A percentile compares a stretch with the other conserved stretches of the same genome.
Evolutionary conservation across 768 basidiomycete species (phyloP).

Genomic region (Mycena sanguinolenta): DNA sequence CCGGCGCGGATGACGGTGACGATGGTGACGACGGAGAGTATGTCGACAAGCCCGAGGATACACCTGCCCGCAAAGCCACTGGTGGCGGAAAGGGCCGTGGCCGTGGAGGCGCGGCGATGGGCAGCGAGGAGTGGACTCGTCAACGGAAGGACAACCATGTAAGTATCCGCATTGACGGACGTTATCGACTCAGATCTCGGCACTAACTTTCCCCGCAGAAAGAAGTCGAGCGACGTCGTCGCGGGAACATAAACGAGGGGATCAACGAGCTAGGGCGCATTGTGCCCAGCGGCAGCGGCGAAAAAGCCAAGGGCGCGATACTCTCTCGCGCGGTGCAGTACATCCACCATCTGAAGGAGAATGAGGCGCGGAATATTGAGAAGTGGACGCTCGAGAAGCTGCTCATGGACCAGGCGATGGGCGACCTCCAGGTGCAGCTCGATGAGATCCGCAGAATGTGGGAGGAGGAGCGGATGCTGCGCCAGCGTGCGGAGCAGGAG

Average conservation of each 20-base stretch:
- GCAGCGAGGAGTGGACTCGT: conserved; percentile 83
- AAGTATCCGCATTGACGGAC: conserved; percentile 47
- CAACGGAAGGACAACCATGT: conserved; percentile 89
- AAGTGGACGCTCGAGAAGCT: conserved; percentile 95
- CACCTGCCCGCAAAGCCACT: conserved; percentile 45
- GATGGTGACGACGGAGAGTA: conserved; percentile 45
- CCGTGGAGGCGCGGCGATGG: conserved; percentile 72
- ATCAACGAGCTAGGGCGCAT: conserved; percentile 93
- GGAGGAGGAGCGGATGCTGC: conserved; percentile 79
- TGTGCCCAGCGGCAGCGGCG: conserved; percentile 88
- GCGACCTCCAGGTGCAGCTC: conserved; percentile 84
- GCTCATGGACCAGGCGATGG: conserved; percentile 93
- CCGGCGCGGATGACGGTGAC: conserved; percentile 41
- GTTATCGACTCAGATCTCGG: background rate
- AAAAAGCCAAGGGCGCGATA: conserved; percentile 92
- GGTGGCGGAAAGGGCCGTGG: conserved; percentile 61
- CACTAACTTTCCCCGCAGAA: conserved; percentile 66
- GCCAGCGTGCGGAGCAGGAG: conserved; percentile 75
- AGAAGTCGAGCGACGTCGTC: conserved; percentile 95
- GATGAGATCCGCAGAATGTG: conserved; percentile 86
- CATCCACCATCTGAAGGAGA: conserved; percentile 91
- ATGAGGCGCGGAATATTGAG: conserved; percentile 91
- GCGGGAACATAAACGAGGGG: conserved; percentile 97
- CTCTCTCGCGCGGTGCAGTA: conserved; percentile 91
- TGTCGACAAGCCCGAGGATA: conserved; percentile 42